Percentiles rank a stretch among this genome's conserved stretches.
Evolutionary conservation across 306 rosid genomes (phyloP).

Genomic region (Hylodesmum podocarpum): DNA sequence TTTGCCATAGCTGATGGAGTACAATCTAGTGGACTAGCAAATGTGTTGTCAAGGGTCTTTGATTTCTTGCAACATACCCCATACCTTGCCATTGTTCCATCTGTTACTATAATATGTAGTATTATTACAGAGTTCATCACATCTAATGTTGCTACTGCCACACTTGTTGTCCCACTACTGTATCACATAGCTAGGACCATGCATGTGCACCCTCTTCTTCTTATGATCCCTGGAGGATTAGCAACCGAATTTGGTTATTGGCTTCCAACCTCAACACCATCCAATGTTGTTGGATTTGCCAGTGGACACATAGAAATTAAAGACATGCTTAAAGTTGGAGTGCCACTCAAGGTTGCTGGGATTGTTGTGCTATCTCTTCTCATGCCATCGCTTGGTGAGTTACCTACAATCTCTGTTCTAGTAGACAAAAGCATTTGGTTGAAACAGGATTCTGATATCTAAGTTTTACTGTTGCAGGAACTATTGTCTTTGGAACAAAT

Average conservation of each 20-base stretch:
- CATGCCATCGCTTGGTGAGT: conserved; percentile 83
- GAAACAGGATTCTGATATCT: neutral
- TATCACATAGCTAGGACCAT: conserved; percentile 62
- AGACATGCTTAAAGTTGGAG: conserved; percentile 77
- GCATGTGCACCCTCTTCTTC: conserved; percentile 73
- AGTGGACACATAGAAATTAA: conserved; percentile 65
- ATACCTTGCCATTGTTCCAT: conserved; percentile 60
- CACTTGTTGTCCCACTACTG: conserved; percentile 65
- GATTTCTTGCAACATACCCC: conserved; percentile 64
- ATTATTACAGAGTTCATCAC: conserved; percentile 73
- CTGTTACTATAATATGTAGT: conserved; percentile 64
- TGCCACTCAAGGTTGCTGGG: conserved; percentile 74
- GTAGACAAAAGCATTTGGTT: neutral
- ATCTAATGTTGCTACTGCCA: conserved; percentile 84
- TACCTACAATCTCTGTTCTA: neutral
- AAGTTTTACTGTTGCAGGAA: conserved; percentile 53
- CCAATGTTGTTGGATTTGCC: conserved; percentile 70
- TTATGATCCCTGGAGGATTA: conserved; percentile 81
- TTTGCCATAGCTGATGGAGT: conserved; percentile 92
- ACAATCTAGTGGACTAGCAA: conserved; percentile 69
- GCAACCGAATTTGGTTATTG: conserved; percentile 73
- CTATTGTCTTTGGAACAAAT: conserved; percentile 58
- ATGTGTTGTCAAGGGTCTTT: conserved; percentile 46
- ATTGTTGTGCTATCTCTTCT: conserved; percentile 51
- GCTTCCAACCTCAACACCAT: conserved; percentile 82